Percentiles rank a stretch among this genome's conserved stretches.
Conservation (phyloP, 106 monocot genomes). For the Agapanthus africanus region DNA sequence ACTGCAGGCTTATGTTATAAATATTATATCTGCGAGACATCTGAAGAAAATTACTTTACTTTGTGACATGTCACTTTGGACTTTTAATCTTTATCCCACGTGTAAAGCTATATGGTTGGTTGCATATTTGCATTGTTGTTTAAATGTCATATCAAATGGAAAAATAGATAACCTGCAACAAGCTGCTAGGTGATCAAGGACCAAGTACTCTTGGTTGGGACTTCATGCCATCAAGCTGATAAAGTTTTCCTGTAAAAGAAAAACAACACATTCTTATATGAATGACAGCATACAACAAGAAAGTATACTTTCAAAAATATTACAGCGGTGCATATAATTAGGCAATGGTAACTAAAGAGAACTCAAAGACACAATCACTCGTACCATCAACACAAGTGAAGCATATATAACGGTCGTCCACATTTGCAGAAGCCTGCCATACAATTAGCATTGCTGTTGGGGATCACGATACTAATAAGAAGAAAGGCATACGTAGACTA, state of each 20-base stretch:
- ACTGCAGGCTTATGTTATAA: too few relatives aligned
- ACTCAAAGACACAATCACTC: not conserved
- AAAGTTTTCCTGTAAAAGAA: slow-evolving; percentile 46
- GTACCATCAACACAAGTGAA: slow-evolving; percentile 85
- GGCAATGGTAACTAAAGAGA: not conserved
- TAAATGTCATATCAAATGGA: not conserved
- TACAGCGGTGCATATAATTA: too few relatives aligned
- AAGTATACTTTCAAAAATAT: too few relatives aligned
- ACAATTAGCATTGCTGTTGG: not conserved
- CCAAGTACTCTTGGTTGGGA: slow-evolving; percentile 47
- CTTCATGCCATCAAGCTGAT: slow-evolving; percentile 69
- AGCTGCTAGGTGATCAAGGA: slow-evolving; percentile 37
- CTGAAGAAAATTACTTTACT: too few relatives aligned
- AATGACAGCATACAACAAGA: too few relatives aligned
- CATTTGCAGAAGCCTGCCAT: slow-evolving; percentile 49
- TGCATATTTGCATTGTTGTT: too few relatives aligned
- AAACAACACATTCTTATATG: too few relatives aligned
- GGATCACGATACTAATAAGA: not conserved
- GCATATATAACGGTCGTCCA: slow-evolving; percentile 79
- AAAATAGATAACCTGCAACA: slow-evolving; percentile 36
- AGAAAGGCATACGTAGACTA: too few relatives aligned
- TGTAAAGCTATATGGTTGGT: too few relatives aligned
- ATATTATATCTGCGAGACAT: too few relatives aligned
- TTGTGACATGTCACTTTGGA: too few relatives aligned
- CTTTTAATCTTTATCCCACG: too few relatives aligned